These are phyloP conservation scores for Ceratobasidium sp. DNA, from an alignment of 1,284 basidiomycete species.

Conservation along the genomic window DNA sequence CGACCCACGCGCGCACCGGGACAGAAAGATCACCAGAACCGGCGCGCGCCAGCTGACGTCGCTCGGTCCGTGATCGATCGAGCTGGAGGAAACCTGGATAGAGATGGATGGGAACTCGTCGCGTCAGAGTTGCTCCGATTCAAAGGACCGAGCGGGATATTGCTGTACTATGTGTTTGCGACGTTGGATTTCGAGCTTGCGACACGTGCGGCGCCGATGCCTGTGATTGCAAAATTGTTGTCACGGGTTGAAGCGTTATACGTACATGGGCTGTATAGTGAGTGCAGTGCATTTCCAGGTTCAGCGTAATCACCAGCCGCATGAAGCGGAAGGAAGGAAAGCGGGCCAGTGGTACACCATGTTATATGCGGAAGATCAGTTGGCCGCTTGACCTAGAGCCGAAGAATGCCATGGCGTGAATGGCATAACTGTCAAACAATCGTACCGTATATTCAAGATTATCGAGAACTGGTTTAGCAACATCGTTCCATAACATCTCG, in stretches of 20 bases:
- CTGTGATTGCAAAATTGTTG: not conserved
- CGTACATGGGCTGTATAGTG: slow-evolving; percentile 31
- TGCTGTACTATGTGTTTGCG: slow-evolving; percentile 27
- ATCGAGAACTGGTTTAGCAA: not conserved
- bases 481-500: not conserved
- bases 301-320: not conserved
- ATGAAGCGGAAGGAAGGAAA: not conserved
- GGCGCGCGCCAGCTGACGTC: slow-evolving; percentile 26
- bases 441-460: not conserved
- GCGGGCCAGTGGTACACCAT: not conserved
- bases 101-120: slow-evolving; percentile 13
- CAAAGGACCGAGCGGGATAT: not conserved
- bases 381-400: not conserved
- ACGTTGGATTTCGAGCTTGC: slow-evolving; percentile 30
- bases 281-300: not conserved
- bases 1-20: slow-evolving; percentile 25
- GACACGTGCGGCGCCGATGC: not conserved
- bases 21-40: slow-evolving; percentile 15
- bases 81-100: not conserved
- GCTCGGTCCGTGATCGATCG: slow-evolving; percentile 13
- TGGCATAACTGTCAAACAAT: not conserved
- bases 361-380: not conserved
- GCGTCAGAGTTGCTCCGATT: slow-evolving; percentile 25
- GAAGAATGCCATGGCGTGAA: not conserved
- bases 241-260: slow-evolving; percentile 26